A percentile compares a stretch with the other conserved stretches of the same genome.
phyloP scores from a whole-genome alignment of 805 yeast species.

The baker's yeast (Saccharomyces cerevisiae) region DNA sequence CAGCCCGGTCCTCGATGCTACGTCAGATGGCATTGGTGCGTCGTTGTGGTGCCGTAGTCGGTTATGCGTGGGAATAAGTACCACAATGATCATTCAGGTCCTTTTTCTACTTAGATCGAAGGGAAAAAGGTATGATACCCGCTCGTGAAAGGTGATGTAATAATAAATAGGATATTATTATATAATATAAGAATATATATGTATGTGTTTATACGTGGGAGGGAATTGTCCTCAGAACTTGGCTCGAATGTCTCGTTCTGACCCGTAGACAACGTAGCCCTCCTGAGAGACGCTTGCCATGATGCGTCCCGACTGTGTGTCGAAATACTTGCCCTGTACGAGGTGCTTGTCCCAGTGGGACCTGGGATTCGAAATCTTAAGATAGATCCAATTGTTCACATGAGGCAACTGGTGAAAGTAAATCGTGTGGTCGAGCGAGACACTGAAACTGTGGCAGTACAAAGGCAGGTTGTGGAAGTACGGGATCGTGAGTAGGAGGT shows the following conservation, averaged over 20 bases:
- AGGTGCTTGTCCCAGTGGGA: constrained; percentile 47
- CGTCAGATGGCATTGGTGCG: neutral
- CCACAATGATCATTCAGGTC: neutral
- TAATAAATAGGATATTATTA: neutral
- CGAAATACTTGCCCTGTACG: constrained; percentile 50
- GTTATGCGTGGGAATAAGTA: neutral
- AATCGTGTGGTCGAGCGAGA: constrained; percentile 58
- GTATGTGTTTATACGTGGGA: neutral
- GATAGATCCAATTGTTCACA: constrained; percentile 44
- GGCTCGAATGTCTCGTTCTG: constrained; percentile 14
- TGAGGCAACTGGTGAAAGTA: constrained; percentile 48
- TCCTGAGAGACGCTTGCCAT: constrained; percentile 61
- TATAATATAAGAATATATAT: neutral
- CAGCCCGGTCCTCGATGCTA: constrained; percentile 49
- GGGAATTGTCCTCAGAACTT: constrained; percentile 7
- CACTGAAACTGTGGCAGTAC: constrained; percentile 43
- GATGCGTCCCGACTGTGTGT: constrained; percentile 38
- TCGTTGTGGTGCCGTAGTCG: neutral
- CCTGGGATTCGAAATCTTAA: constrained; percentile 41
- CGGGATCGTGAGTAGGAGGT: constrained; percentile 44
- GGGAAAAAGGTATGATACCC: neutral
- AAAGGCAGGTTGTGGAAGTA: constrained; percentile 42
- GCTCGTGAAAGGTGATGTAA: neutral
- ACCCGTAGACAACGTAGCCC: constrained; percentile 37
- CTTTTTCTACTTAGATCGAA: neutral